Conservation (phyloP, 805 yeast species). For the Candida nemodendra region DNA sequence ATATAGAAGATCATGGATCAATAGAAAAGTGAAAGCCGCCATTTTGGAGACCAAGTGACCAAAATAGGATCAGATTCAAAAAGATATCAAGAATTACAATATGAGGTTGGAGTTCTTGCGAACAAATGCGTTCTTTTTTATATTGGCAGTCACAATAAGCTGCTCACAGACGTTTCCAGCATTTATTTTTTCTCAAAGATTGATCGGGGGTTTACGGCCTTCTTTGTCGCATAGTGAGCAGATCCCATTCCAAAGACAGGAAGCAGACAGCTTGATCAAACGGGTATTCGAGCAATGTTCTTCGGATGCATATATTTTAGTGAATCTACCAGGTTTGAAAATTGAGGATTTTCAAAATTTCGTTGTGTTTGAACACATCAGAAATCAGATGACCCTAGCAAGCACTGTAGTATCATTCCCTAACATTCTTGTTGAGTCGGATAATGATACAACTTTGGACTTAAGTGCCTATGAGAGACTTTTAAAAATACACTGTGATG, state of each 20-base stretch:
- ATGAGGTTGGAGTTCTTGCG: too few relatives aligned
- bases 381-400: conserved; percentile 51
- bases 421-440: conserved; percentile 35
- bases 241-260: conserved; percentile 28
- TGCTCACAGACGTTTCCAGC: conserved; percentile 25
- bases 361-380: conserved; percentile 44
- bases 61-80: too few relatives aligned
- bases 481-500: conserved; percentile 50
- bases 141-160: neutral
- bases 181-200: conserved; percentile 25
- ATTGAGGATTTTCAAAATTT: conserved; percentile 45
- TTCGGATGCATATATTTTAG: conserved; percentile 56
- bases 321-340: conserved; percentile 52
- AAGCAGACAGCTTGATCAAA: conserved; percentile 21
- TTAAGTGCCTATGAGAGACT: conserved; percentile 41
- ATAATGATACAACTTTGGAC: conserved; percentile 37
- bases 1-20: too few relatives aligned
- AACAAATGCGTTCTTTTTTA: too few relatives aligned
- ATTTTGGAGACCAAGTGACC: too few relatives aligned
- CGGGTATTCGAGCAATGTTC: conserved; percentile 39
- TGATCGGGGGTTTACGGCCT: conserved; percentile 30
- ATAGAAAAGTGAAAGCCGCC: too few relatives aligned
- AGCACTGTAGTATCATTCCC: conserved; percentile 65
- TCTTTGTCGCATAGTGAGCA: conserved; percentile 31
- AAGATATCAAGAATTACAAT: too few relatives aligned